Percentiles rank a stretch among this genome's conserved stretches.
phyloP scores from a whole-genome alignment of 23 red algal species.

The Rhodosorus marinus region DNA sequence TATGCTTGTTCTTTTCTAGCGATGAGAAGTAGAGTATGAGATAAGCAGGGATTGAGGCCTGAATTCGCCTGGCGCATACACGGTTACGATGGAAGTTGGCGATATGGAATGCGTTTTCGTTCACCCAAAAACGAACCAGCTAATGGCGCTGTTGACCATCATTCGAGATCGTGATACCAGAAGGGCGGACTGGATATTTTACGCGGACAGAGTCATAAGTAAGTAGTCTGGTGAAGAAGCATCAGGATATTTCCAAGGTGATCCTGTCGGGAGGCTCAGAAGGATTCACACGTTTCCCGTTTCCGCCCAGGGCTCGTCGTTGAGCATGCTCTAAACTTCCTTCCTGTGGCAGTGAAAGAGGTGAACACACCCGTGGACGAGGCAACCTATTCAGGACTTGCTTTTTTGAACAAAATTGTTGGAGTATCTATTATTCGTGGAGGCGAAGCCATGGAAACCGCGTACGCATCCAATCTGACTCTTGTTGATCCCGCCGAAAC shows the following conservation, averaged over 20 bases:
- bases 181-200: conserved; percentile 78
- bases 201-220: conserved; percentile 62
- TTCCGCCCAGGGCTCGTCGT: neutral
- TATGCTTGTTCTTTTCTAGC: too few species aligned
- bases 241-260: neutral
- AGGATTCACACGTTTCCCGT: neutral
- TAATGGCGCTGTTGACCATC: conserved; percentile 50
- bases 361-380: conserved; percentile 65
- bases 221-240: neutral
- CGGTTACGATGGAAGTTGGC: too few species aligned
- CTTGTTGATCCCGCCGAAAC: too few species aligned
- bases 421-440: conserved; percentile 88
- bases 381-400: conserved; percentile 23
- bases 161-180: conserved; percentile 33
- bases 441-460: conserved; percentile 88
- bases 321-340: conserved; percentile 77
- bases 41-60: too few species aligned
- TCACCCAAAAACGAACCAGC: too few species aligned
- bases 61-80: too few species aligned
- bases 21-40: too few species aligned
- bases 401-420: conserved; percentile 62
- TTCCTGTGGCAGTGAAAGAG: conserved; percentile 29
- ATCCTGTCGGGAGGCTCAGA: neutral
- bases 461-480: too few species aligned
- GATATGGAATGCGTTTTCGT: too few species aligned